phyloP scores from a whole-genome alignment of 208 protist genomes.

The Trypanosomatidae sp. region DNA sequence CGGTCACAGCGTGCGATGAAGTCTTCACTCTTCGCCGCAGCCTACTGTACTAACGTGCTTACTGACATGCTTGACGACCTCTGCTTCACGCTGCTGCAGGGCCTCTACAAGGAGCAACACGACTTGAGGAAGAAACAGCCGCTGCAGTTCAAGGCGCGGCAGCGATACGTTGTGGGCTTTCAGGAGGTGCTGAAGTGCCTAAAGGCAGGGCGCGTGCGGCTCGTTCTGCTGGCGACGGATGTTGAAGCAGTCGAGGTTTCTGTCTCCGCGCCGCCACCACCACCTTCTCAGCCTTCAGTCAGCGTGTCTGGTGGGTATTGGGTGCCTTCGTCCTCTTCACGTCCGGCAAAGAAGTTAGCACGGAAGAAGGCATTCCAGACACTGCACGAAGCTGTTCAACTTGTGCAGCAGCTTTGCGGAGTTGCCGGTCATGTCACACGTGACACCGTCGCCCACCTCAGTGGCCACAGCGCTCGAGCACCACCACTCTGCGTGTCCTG shows the following conservation, averaged over 20 bases:
- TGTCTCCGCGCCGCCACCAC: neutral
- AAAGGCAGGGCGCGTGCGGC: slow-evolving; percentile 36
- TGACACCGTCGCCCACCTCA: neutral
- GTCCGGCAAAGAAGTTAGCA: neutral
- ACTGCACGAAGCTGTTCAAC: slow-evolving; percentile 33
- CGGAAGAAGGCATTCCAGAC: slow-evolving; percentile 32
- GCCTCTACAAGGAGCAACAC: slow-evolving; percentile 56
- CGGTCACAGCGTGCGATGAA: slow-evolving; percentile 16
- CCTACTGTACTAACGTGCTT: slow-evolving; percentile 50
- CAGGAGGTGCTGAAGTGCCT: slow-evolving; percentile 61
- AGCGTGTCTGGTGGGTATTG: neutral
- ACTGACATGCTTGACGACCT: slow-evolving; percentile 66
- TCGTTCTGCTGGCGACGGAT: slow-evolving; percentile 65
- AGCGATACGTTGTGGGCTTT: slow-evolving; percentile 64
- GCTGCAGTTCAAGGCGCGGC: slow-evolving; percentile 56
- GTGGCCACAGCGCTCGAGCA: neutral
- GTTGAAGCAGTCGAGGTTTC: slow-evolving; percentile 30
- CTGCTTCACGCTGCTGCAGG: slow-evolving; percentile 60
- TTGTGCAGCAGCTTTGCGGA: slow-evolving; percentile 29
- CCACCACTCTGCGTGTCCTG: slow-evolving; percentile 44
- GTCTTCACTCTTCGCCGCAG: slow-evolving; percentile 27
- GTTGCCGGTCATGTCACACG: neutral
- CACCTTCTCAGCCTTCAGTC: neutral
- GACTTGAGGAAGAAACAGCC: slow-evolving; percentile 53
- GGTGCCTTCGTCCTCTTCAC: neutral